A percentile compares a stretch with the other conserved stretches of the same genome.
These are phyloP conservation scores for Fraxinus floribunda DNA, from an alignment of 305 asterid genomes.

Conservation along the genomic window DNA sequence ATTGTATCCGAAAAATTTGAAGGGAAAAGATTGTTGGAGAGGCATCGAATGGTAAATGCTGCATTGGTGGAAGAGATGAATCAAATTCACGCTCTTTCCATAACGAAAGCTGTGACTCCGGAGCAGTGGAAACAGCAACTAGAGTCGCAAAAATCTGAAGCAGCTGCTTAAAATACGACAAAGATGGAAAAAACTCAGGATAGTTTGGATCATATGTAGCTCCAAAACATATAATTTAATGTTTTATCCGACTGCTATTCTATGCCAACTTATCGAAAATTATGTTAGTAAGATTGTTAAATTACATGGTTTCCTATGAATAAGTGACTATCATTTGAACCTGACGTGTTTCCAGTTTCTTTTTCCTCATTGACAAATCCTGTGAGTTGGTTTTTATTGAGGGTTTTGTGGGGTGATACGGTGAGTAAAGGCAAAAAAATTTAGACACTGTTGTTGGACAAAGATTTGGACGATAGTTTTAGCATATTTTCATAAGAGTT, in stretches of 20 bases:
- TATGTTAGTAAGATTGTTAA: not conserved
- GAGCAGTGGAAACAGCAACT: constrained; percentile 74
- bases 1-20: constrained; percentile 69
- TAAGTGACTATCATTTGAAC: not conserved
- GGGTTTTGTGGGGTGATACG: not conserved
- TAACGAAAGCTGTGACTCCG: constrained; percentile 74
- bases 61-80: constrained; percentile 77
- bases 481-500: not conserved
- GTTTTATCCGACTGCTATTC: not conserved
- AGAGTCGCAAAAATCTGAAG: constrained; percentile 49
- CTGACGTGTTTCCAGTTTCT: not conserved
- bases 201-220: not conserved
- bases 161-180: constrained; percentile 35
- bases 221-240: not conserved
- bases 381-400: not conserved
- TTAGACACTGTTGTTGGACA: not conserved
- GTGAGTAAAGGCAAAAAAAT: not conserved
- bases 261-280: not conserved
- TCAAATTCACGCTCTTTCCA: constrained; percentile 84
- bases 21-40: constrained; percentile 83
- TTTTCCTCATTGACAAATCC: not conserved
- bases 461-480: not conserved
- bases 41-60: constrained; percentile 80
- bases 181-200: not conserved
- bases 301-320: not conserved